phyloP scores from a whole-genome alignment of 2,329 filamentous ascomycete genomes.

The Trichoderma sp. region DNA sequence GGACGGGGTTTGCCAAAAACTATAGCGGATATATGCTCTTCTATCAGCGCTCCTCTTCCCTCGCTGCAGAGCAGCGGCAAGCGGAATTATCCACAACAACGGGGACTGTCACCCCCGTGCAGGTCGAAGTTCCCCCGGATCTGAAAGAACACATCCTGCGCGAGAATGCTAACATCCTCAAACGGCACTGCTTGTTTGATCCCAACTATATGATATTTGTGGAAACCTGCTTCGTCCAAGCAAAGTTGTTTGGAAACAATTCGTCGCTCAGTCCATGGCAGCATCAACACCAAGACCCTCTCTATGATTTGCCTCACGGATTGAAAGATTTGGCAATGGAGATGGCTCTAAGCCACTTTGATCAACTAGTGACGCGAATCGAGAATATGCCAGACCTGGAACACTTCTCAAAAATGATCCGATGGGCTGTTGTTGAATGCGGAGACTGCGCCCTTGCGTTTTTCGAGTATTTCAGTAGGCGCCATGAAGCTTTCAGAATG shows the following conservation, averaged over 20 bases:
- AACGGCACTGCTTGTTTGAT: slow-evolving; percentile 80
- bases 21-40: slow-evolving; percentile 98
- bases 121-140: slow-evolving; percentile 49
- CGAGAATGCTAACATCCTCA: slow-evolving; percentile 74
- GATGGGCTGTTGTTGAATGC: slow-evolving; percentile 54
- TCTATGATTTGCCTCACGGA: slow-evolving; percentile 29
- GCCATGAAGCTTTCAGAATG: slow-evolving; percentile 63
- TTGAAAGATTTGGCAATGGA: slow-evolving; percentile 57
- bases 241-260: slow-evolving; percentile 52
- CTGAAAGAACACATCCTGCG: slow-evolving; percentile 64
- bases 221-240: slow-evolving; percentile 60
- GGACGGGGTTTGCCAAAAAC: slow-evolving; percentile 64
- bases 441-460: slow-evolving; percentile 59
- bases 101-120: slow-evolving; percentile 42
- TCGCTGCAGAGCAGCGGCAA: slow-evolving; percentile 59
- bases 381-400: slow-evolving; percentile 70
- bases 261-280: neutral
- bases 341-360: slow-evolving; percentile 67
- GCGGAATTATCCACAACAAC: slow-evolving; percentile 41
- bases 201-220: slow-evolving; percentile 71
- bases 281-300: neutral
- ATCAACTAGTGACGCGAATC: slow-evolving; percentile 73
- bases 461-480: slow-evolving; percentile 62
- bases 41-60: slow-evolving; percentile 78
- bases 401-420: slow-evolving; percentile 54